phyloP scores from a whole-genome alignment of 1,284 basidiomycete genomes.

The Fistulinella cinereoalba region DNA sequence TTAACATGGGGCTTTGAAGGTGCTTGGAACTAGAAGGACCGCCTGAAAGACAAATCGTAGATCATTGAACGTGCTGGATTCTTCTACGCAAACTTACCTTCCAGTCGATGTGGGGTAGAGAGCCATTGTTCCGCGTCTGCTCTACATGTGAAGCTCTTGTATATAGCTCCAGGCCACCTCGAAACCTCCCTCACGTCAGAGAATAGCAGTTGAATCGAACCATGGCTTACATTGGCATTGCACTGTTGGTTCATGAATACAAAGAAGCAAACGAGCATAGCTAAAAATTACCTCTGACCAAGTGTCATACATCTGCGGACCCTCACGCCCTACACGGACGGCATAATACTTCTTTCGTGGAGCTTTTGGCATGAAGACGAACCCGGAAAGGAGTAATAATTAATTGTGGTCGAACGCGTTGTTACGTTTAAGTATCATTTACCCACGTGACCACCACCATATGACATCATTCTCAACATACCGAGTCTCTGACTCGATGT shows the following conservation, averaged over 20 bases:
- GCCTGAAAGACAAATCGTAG: slow-evolving; percentile 10
- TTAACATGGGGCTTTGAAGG: neutral
- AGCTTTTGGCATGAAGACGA: slow-evolving; percentile 32
- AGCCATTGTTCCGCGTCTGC: slow-evolving; percentile 49
- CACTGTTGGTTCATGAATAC: slow-evolving; percentile 34
- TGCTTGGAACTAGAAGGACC: neutral
- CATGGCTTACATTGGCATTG: slow-evolving; percentile 35
- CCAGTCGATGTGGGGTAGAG: slow-evolving; percentile 7
- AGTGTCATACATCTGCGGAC: slow-evolving; percentile 48
- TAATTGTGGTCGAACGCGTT: neutral
- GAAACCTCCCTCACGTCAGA: slow-evolving; percentile 39
- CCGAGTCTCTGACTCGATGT: neutral
- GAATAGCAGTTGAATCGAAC: neutral
- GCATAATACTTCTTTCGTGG: slow-evolving; percentile 52
- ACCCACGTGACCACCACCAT: neutral
- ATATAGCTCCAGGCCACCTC: slow-evolving; percentile 45
- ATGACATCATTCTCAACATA: neutral
- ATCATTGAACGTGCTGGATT: neutral
- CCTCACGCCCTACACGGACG: slow-evolving; percentile 51
- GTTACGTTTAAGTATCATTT: neutral
- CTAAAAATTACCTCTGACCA: slow-evolving; percentile 51
- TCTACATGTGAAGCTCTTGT: slow-evolving; percentile 47
- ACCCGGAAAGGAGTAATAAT: neutral
- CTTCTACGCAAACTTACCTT: slow-evolving; percentile 18
- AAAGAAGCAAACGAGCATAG: neutral